Base-by-base conservation (phyloP, 176 grass and related monocot genomes). In the Ampelocalamus luodianensis region DNA sequence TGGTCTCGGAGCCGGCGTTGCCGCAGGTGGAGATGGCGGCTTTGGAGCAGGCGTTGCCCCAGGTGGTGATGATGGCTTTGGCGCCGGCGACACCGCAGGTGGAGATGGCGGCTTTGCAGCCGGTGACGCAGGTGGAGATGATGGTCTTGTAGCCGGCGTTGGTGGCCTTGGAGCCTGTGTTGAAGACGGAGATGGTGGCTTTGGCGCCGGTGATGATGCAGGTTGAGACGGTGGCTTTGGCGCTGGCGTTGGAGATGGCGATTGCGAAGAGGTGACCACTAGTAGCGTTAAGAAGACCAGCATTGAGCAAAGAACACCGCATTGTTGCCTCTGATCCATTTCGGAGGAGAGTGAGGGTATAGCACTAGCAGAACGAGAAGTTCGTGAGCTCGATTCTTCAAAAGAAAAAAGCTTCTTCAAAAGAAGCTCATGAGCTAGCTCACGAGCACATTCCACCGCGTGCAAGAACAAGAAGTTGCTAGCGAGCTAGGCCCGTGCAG, bases 221-320 rank as follows among this genome's bases (percentile, higher is more conserved):
- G 82, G 10, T 15, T 18, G 53, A 13, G 76, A 18, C 7, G 8
- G 29, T 24, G 9, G 4, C 40, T 40, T 79, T 8, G 27, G 74
- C n/a, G n/a, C n/a, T n/a, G n/a, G n/a, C 29, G 78, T 51, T 18
- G 8, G 56, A 22, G 22, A 27, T 34, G 78, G 13, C 1, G 88
- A 20, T 63, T 89, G 82, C 79, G 84, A 16, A 11, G 74, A 71
- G 39, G 74, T 29, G 67, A 37, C 68, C 40, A 34, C 74, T 9
- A 87, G 8, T 1, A 90, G 67, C 38, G 49, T 60, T 3, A 48
- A 40, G 1, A 90, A n/a, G 8, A 87, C 16, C 48, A 90, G 59
- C 84, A 60, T 34, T 38, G 83, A 71, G 79, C 55, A 90, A 3
- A 11, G 20, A 73, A 26, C 59, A 38, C 34, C 27, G 68, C 69